A percentile compares a stretch with the other conserved stretches of the same genome.
These are phyloP conservation scores for Sugiyamaella neomexicana DNA, from an alignment of 1,139 yeast genomes.

Conservation along the genomic window DNA sequence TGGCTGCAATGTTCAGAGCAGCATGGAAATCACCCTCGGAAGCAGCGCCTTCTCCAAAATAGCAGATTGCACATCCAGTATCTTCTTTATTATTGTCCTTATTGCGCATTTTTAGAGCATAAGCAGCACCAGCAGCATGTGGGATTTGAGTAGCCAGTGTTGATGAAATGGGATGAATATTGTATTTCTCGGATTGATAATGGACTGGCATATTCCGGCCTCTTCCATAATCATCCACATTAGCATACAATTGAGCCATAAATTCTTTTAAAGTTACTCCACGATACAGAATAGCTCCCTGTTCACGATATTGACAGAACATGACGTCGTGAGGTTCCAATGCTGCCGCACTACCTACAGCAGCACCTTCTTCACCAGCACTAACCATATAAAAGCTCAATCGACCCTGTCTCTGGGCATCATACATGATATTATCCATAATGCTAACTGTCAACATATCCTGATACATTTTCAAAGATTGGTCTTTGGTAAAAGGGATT, in stretches of 20 bases:
- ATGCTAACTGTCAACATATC: slow-evolving; percentile 40
- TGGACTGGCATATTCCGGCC: slow-evolving; percentile 44
- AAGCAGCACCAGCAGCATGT: slow-evolving; percentile 44
- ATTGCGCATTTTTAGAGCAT: slow-evolving; percentile 39
- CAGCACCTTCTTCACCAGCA: slow-evolving; percentile 44
- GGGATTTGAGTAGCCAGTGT: slow-evolving; percentile 43
- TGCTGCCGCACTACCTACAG: slow-evolving; percentile 43
- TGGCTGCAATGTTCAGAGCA: slow-evolving; percentile 43
- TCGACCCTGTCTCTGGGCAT: slow-evolving; percentile 43
- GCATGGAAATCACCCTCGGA: slow-evolving; percentile 45
- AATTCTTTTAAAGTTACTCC: slow-evolving; percentile 39
- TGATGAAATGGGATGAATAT: slow-evolving; percentile 42
- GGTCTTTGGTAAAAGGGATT: slow-evolving; percentile 33
- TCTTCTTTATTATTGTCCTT: slow-evolving; percentile 20
- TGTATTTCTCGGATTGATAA: slow-evolving; percentile 35
- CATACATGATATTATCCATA: slow-evolving; percentile 41
- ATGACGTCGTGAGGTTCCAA: slow-evolving; percentile 37
- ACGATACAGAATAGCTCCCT: slow-evolving; percentile 40
- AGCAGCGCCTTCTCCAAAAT: slow-evolving; percentile 44
- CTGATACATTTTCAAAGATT: slow-evolving; percentile 37
- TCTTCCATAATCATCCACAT: slow-evolving; percentile 37
- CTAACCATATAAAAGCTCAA: slow-evolving; percentile 42
- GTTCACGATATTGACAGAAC: slow-evolving; percentile 41
- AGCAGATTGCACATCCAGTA: slow-evolving; percentile 35
- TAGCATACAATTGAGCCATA: slow-evolving; percentile 41